Evolutionary conservation across 257 asterid species (phyloP).

Genomic region (Echium plantagineum): DNA sequence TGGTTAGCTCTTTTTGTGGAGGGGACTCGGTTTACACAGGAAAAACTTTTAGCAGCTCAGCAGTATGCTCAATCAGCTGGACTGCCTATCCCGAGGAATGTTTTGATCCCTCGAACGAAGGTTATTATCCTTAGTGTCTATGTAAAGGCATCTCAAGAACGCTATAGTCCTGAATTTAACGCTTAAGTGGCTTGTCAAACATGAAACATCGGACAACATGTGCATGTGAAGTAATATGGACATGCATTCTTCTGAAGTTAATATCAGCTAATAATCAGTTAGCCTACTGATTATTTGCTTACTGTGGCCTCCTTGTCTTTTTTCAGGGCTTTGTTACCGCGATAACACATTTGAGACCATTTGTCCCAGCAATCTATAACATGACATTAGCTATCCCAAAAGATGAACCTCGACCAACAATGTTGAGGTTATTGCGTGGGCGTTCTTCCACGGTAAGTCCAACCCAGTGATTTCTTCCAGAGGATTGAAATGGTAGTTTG

Average conservation of each 20-base stretch:
- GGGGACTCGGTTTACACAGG: conserved; percentile 70
- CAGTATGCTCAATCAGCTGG: conserved; percentile 49
- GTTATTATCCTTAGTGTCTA: conserved; percentile 15
- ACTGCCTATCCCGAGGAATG: conserved; percentile 58
- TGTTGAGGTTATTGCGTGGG: conserved; percentile 62
- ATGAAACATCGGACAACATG: no score
- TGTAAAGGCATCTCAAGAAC: neutral
- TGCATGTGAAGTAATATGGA: no score
- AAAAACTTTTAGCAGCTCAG: conserved; percentile 66
- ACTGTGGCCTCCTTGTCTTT: neutral
- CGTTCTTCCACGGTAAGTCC: conserved; percentile 58
- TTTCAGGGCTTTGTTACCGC: conserved; percentile 80
- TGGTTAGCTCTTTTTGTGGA: conserved; percentile 80
- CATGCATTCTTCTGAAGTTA: no score
- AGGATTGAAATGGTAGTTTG: neutral
- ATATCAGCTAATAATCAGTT: no score
- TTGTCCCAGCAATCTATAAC: conserved; percentile 61
- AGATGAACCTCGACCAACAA: conserved; percentile 58
- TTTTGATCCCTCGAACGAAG: conserved; percentile 79
- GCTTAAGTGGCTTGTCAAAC: no score
- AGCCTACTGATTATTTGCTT: neutral
- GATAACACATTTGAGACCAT: conserved; percentile 49
- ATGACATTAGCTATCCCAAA: conserved; percentile 67
- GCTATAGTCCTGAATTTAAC: neutral
- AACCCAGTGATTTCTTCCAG: neutral